Conservation (phyloP, 495 filamentous ascomycete species). For the Podospora pseudoanserina region DNA sequence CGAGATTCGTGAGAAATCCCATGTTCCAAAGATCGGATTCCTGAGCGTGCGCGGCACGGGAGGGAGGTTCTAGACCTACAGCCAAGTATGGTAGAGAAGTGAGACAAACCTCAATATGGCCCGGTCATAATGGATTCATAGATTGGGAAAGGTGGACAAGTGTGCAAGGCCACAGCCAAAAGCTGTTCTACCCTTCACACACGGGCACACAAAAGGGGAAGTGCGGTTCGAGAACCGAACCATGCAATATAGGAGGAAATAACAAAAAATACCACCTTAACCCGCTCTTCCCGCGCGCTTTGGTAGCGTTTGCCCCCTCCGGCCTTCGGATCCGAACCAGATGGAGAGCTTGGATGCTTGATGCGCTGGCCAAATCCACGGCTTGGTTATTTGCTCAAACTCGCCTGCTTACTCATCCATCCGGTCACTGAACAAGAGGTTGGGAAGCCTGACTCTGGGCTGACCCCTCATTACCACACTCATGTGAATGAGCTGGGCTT, state of each 20-base stretch:
- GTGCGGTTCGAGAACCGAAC: neutral
- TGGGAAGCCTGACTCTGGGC: neutral
- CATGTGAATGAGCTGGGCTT: neutral
- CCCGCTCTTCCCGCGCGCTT: neutral
- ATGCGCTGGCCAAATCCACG: too few species aligned
- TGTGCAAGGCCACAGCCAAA: neutral
- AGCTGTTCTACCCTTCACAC: neutral
- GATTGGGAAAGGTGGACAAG: neutral
- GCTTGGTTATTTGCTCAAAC: neutral
- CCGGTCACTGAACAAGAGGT: neutral
- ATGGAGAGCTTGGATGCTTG: neutral
- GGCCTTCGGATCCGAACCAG: neutral
- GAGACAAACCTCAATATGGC: neutral
- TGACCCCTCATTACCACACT: neutral
- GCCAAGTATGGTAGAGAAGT: neutral
- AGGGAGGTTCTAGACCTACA: neutral
- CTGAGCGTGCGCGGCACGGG: neutral
- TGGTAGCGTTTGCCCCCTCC: neutral
- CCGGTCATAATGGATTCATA: neutral
- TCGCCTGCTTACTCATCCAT: neutral
- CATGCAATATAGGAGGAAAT: neutral
- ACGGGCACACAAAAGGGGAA: neutral
- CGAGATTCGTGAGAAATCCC: neutral
- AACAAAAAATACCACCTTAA: neutral
- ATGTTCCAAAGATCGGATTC: neutral